Evolutionary conservation across 78 protist genomes (phyloP).

Genomic region (Cavenderia fasciculata): DNA sequence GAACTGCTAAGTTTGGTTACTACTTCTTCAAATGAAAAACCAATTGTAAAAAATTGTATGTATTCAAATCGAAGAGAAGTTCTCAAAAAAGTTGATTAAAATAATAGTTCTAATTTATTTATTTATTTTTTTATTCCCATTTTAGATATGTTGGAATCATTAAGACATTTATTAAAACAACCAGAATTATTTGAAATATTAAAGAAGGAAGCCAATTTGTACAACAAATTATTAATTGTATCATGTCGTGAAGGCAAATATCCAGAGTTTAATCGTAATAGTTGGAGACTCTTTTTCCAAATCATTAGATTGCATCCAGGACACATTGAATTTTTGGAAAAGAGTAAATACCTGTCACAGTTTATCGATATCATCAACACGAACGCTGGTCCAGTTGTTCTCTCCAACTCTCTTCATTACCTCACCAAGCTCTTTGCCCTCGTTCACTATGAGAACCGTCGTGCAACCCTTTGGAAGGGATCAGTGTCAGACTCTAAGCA

Average conservation of each 20-base stretch:
- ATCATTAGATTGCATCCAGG: conserved; percentile 59
- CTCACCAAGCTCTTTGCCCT: conserved; percentile 60
- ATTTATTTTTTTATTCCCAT: background rate
- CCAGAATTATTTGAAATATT: conserved; percentile 51
- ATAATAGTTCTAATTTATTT: background rate
- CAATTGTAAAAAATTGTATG: conserved; percentile 33
- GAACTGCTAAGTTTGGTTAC: conserved; percentile 28
- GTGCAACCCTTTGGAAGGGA: background rate
- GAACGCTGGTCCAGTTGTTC: conserved; percentile 63
- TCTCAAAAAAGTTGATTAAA: too few relatives aligned
- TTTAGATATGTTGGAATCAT: conserved; percentile 46
- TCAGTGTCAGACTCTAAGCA: background rate
- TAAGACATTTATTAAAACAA: conserved; percentile 61
- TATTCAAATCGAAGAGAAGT: too few relatives aligned
- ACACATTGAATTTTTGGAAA: conserved; percentile 45
- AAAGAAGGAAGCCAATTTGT: conserved; percentile 30
- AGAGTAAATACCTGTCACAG: conserved; percentile 21
- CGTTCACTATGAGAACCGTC: conserved; percentile 15
- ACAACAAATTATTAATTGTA: conserved; percentile 37
- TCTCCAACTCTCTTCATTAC: conserved; percentile 68
- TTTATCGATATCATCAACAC: conserved; percentile 59
- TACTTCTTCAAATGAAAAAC: conserved; percentile 8
- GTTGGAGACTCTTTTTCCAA: conserved; percentile 66
- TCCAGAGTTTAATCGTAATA: conserved; percentile 60
- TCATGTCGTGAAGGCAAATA: conserved; percentile 55